Base-by-base conservation (phyloP, 176 grass and related monocot genomes). In the Aegilops tauschii region DNA sequence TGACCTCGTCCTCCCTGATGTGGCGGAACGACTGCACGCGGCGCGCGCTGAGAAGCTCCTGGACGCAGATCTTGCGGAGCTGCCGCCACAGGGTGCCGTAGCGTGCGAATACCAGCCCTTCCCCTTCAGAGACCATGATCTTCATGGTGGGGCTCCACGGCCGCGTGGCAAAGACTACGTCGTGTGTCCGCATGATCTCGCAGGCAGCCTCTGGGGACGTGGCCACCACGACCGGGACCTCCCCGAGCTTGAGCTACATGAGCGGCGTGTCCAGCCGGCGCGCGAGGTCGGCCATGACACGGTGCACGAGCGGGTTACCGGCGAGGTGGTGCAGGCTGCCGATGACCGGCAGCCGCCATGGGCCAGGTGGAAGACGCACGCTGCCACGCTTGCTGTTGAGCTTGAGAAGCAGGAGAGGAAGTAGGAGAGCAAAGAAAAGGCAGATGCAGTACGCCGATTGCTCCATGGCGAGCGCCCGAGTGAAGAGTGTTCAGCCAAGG, bases 321-420 rank as follows among this genome's bases (percentile, higher is more conserved):
- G 61, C 25, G 10, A 86, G 72, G 83, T 90, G 88, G 83, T 86
- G 88, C 12, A 90, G 79, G 83, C 79, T 86, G 83, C 88, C 88
- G 79, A 86, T 78, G 10, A 82, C 29, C 29, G 83, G 83, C 9
- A 86, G 71, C 47, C 21, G 14, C 88, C 88, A 90, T 16, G 88
- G 83, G 4, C 83, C 84, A 0, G 83, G 72, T 8, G 84, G 89
- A 32, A 32, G n/a, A n/a, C n/a, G 31, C 30, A 31, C 30, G 30
- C 30, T 31, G 30, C 30, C 30, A 31, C 30, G 30, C 30, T 31
- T 31, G 30, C 30, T 31, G 30, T 31, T 31, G 30, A 31, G 30
- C 30, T 31, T 31, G 30, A 31, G 30, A 31, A 31, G 30, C 30
- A 31, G 30, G 30, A 31, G 30, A 31, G 30, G 30, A 31, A 31